phyloP scores from a whole-genome alignment of 306 rosid genomes.

The Pterocarpus santalinus region DNA sequence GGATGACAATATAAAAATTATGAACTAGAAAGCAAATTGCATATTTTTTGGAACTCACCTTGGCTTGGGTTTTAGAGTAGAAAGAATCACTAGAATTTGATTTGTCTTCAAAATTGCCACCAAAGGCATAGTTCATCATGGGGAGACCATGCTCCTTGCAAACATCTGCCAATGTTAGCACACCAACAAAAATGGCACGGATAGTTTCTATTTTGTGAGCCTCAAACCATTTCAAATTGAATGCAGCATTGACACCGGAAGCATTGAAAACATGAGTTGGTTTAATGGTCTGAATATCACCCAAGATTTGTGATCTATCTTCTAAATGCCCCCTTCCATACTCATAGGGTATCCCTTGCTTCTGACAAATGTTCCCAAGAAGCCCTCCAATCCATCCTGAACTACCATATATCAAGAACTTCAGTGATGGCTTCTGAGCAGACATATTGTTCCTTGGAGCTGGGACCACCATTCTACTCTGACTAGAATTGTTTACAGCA shows the following conservation, averaged over 20 bases:
- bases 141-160: constrained; percentile 58
- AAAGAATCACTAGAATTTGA: constrained; percentile 54
- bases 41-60: constrained; percentile 45
- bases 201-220: constrained; percentile 58
- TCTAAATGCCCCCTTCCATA: constrained; percentile 61
- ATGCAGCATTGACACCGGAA: constrained; percentile 58
- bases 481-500: constrained; percentile 37
- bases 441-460: background rate
- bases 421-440: constrained; percentile 35
- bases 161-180: constrained; percentile 58
- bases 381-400: constrained; percentile 70
- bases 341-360: constrained; percentile 56
- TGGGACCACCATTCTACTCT: constrained; percentile 46
- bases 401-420: constrained; percentile 64
- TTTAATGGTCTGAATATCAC: constrained; percentile 53
- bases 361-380: constrained; percentile 62
- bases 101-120: constrained; percentile 55
- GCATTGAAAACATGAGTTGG: constrained; percentile 72
- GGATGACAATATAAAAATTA: too few relatives aligned
- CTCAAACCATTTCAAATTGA: constrained; percentile 67
- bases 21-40: background rate
- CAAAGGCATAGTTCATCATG: constrained; percentile 59
- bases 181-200: constrained; percentile 54
- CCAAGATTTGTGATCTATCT: constrained; percentile 57
- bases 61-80: constrained; percentile 63